Evolutionary conservation across 345 rosid genomes (phyloP).

Genomic region (Boechera retrofracta): DNA sequence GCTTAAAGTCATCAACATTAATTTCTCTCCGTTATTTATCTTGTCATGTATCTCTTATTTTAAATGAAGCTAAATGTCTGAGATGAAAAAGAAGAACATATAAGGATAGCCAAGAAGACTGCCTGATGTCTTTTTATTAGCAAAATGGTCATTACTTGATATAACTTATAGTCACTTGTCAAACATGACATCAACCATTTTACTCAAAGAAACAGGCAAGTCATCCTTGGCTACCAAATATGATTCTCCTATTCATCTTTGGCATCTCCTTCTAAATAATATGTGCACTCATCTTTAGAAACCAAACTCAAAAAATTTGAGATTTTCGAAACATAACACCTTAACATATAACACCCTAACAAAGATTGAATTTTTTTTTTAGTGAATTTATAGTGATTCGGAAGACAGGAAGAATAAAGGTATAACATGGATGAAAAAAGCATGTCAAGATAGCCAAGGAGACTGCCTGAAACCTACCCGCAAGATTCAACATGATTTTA

Average conservation of each 20-base stretch:
- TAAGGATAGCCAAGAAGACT: conserved; percentile 43
- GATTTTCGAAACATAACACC: neutral
- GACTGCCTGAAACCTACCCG: conserved; percentile 45
- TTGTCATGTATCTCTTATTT: neutral
- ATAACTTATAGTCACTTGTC: neutral
- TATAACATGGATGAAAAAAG: conserved; percentile 35
- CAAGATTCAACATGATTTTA: conserved; percentile 34
- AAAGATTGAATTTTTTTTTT: neutral
- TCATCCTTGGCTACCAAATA: conserved; percentile 48
- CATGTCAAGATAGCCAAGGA: conserved; percentile 45
- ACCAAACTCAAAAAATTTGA: neutral
- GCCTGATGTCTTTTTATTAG: conserved; percentile 16
- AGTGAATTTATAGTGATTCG: neutral
- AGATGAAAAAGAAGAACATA: conserved; percentile 36
- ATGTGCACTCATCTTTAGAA: neutral
- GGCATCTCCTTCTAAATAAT: conserved; percentile 31
- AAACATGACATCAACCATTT: conserved; percentile 17
- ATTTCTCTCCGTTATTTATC: neutral
- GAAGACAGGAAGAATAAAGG: neutral
- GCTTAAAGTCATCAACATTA: neutral
- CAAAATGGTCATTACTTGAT: conserved; percentile 15
- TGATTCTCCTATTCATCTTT: conserved; percentile 33
- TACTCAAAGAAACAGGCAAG: conserved; percentile 40
- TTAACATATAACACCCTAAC: neutral
- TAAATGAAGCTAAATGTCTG: conserved; percentile 26